Conservation (phyloP, 2,329 filamentous ascomycete genomes). For the Leptographium flavum region DNA sequence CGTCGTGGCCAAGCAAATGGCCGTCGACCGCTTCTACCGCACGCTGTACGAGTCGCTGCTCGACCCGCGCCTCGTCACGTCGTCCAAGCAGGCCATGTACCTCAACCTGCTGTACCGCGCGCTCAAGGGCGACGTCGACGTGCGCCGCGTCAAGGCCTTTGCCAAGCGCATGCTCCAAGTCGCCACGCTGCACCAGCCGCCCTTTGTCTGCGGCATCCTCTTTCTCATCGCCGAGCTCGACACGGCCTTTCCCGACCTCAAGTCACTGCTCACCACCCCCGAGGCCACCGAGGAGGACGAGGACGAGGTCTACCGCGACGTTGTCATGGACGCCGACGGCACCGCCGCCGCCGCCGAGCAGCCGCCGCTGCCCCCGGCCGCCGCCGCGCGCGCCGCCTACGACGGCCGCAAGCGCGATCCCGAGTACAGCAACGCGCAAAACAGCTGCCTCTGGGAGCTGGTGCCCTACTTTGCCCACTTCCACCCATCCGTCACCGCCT, state of each 20-base stretch:
- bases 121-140: slow-evolving; percentile 78
- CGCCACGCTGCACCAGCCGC: slow-evolving; percentile 74
- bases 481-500: slow-evolving; percentile 83
- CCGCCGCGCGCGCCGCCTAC: slow-evolving; percentile 32
- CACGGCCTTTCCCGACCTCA: slow-evolving; percentile 64
- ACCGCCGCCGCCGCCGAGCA: slow-evolving; percentile 30
- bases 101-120: slow-evolving; percentile 82
- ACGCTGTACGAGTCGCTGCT: slow-evolving; percentile 90
- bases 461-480: slow-evolving; percentile 72
- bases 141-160: slow-evolving; percentile 88
- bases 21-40: slow-evolving; percentile 83
- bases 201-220: slow-evolving; percentile 85
- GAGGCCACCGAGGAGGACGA: slow-evolving; percentile 63
- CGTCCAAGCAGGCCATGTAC: slow-evolving; percentile 91
- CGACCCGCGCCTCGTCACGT: slow-evolving; percentile 74
- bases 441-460: slow-evolving; percentile 86
- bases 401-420: slow-evolving; percentile 87
- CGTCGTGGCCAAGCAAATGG: slow-evolving; percentile 63
- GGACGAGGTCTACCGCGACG: slow-evolving; percentile 40
- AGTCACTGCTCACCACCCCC: slow-evolving; percentile 63
- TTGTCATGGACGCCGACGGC: slow-evolving; percentile 46
- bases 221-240: slow-evolving; percentile 78
- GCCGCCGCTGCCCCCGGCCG: slow-evolving; percentile 18
- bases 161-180: slow-evolving; percentile 86
- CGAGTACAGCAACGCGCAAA: slow-evolving; percentile 83